Evolutionary conservation across 2,329 filamentous ascomycete genomes (phyloP).

Genomic region (Aspergillus costaricaensis): DNA sequence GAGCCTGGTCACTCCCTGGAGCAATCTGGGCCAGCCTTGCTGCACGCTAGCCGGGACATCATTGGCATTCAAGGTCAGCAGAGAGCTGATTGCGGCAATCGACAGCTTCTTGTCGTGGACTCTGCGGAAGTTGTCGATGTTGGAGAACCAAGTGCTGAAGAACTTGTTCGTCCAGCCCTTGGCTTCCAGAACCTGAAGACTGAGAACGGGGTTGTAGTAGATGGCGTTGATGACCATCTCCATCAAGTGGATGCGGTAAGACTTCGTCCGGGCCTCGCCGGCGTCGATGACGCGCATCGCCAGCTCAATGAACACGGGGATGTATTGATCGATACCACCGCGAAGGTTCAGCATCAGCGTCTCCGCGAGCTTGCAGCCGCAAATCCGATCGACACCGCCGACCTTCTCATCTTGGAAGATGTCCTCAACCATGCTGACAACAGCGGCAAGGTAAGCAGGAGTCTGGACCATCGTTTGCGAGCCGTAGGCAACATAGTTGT

Average conservation of each 20-base stretch:
- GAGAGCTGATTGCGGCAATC: constrained; percentile 85
- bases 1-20: constrained; percentile 83
- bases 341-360: constrained; percentile 95
- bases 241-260: constrained; percentile 93
- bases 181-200: constrained; percentile 82
- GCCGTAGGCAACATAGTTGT: constrained; percentile 97
- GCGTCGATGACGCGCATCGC: constrained; percentile 77
- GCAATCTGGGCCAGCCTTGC: constrained; percentile 88
- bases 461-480: constrained; percentile 77
- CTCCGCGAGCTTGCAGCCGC: constrained; percentile 95
- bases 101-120: constrained; percentile 99
- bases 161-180: constrained; percentile 98
- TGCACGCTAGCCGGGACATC: constrained; percentile 91
- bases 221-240: constrained; percentile 98
- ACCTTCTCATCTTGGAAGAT: constrained; percentile 94
- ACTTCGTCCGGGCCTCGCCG: constrained; percentile 82
- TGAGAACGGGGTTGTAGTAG: constrained; percentile 89
- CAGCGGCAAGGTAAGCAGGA: constrained; percentile 80
- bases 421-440: constrained; percentile 91
- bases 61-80: constrained; percentile 75
- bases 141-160: constrained; percentile 97
- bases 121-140: constrained; percentile 86
- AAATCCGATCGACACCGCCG: constrained; percentile 90
- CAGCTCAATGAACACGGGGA: constrained; percentile 84
- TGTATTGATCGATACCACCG: constrained; percentile 82